Evolutionary conservation across 257 asterid genomes (phyloP).

Genomic region (Thymus quinquecostatus): DNA sequence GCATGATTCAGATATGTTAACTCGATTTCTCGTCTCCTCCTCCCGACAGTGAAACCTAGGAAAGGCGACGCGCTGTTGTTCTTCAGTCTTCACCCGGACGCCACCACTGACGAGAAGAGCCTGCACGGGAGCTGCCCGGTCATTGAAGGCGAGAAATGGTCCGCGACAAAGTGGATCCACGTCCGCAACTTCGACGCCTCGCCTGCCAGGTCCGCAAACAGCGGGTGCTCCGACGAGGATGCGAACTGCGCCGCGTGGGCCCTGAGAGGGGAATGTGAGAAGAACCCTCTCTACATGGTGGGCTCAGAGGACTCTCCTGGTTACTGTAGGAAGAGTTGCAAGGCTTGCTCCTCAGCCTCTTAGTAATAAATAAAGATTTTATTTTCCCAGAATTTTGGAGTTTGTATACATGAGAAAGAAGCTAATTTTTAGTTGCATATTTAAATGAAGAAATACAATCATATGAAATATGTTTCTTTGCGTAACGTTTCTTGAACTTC

Average conservation of each 20-base stretch:
- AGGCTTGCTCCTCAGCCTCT: conserved; percentile 48
- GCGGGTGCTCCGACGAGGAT: conserved; percentile 53
- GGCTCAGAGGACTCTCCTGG: conserved; percentile 47
- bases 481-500: too few species aligned
- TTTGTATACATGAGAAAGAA: conserved; percentile 33
- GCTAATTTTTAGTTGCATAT: neutral
- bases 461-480: too few species aligned
- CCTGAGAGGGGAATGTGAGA: conserved; percentile 67
- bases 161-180: conserved; percentile 93
- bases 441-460: too few species aligned
- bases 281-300: conserved; percentile 62
- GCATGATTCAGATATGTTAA: neutral
- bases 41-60: conserved; percentile 68
- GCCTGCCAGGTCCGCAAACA: neutral
- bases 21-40: conserved; percentile 12
- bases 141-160: conserved; percentile 90
- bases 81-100: conserved; percentile 84
- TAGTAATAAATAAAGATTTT: neutral
- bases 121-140: conserved; percentile 96
- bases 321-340: conserved; percentile 75
- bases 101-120: conserved; percentile 70
- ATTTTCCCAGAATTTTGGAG: neutral
- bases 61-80: conserved; percentile 83
- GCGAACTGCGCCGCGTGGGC: conserved; percentile 64
- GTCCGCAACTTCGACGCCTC: conserved; percentile 58